Evolutionary conservation across 2,329 filamentous ascomycete genomes (phyloP), one percentile per base, ranked within the genome.

Genomic region (Scedosporium aurantiacum): DNA sequence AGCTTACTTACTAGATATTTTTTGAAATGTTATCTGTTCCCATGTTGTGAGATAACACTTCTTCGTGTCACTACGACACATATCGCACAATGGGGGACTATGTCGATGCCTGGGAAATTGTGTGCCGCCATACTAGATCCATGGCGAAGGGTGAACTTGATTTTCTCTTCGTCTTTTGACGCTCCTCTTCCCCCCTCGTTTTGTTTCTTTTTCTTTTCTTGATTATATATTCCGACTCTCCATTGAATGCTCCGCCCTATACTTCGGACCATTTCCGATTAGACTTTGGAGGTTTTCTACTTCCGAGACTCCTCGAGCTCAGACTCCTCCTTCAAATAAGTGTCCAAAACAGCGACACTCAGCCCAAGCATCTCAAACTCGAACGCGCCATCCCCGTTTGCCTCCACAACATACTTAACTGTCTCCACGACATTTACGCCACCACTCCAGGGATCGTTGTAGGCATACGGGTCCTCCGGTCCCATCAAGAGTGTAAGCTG

Each of bases 291-390:
- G 7, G 28, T 32, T 32, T 32, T 10, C n/a, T 37, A 37, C 32
- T 37, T 37, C 6, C 10, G 14, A 37, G 32, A 37, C 32, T 37
- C 28, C 6, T 32, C 28, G 7, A 32, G 6, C 28, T 37, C 8
- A 37, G 10, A 37, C 32, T 37, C 32, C 25, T 27, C 25, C 55
- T 57, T 40, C 23, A 54, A 41, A 12, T 66, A 66, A 0, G 76
- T 78, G 59, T 83, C 79, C 60, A 86, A 67, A 2, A 85, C 77
- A 14, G 81, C 81, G 57, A 85, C 77, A 65, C 80, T 83, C 62
- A 83, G 70, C 64, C 81, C 72, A 0, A 82, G 82, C 66, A 86
- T 63, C 27, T 68, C 73, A 65, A 85, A 85, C 52, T 70, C 70
- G 65, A 85, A 83, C 1, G 66, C 69, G 2, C 82, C 82, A 27